Evolutionary conservation across 495 filamentous ascomycete species (phyloP).

Genomic region (Penicillium maclennaniae): DNA sequence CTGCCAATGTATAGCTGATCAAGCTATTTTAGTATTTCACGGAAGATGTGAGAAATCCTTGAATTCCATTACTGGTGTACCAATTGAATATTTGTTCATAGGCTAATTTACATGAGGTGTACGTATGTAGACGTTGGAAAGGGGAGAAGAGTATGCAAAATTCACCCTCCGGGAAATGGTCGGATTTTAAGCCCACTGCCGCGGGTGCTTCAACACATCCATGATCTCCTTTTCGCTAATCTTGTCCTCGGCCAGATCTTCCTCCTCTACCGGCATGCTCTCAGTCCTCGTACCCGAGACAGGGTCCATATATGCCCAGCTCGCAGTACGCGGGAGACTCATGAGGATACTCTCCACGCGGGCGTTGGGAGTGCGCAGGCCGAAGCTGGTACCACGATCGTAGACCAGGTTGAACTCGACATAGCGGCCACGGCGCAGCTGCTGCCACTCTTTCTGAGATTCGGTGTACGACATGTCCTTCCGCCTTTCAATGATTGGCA

Average conservation of each 20-base stretch:
- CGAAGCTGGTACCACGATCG: constrained; percentile 93
- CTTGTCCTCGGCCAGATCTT: constrained; percentile 43
- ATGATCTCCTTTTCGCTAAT: constrained; percentile 64
- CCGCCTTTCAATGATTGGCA: constrained; percentile 79
- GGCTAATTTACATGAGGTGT: neutral
- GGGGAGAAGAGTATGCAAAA: neutral
- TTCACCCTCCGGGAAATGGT: neutral
- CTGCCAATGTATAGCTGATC: neutral
- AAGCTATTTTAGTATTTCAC: neutral
- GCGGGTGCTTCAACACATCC: constrained; percentile 78
- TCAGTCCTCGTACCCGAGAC: constrained; percentile 45
- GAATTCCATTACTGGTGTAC: neutral
- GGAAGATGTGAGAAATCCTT: neutral
- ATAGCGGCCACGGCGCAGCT: constrained; percentile 85
- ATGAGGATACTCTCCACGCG: constrained; percentile 95
- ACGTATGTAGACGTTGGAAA: neutral
- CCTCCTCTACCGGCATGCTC: constrained; percentile 23
- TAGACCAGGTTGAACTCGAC: constrained; percentile 99
- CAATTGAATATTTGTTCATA: neutral
- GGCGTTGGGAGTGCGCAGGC: constrained; percentile 85
- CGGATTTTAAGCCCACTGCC: constrained; percentile 74
- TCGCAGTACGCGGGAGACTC: constrained; percentile 89
- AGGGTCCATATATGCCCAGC: constrained; percentile 92
- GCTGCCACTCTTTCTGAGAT: constrained; percentile 92
- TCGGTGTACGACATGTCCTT: constrained; percentile 89